Evolutionary conservation across 2,329 filamentous ascomycete species (phyloP).

Genomic region (Microcera coccophila): DNA sequence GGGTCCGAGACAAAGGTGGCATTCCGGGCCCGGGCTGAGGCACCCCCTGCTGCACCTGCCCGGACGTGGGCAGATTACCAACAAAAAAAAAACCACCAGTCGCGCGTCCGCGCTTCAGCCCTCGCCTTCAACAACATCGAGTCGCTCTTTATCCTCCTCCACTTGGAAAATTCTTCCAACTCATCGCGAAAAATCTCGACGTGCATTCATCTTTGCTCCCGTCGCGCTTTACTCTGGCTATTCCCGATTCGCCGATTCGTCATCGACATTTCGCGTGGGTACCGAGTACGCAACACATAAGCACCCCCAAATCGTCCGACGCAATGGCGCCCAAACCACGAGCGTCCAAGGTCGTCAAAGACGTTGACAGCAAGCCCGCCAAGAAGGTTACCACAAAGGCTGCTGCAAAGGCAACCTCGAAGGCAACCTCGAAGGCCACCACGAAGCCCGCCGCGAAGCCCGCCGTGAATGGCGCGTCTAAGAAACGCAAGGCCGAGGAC

Average conservation of each 20-base stretch:
- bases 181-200: background rate
- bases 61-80: slow-evolving; percentile 13
- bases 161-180: background rate
- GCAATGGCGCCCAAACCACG: slow-evolving; percentile 33
- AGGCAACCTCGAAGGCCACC: slow-evolving; percentile 23
- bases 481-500: slow-evolving; percentile 27
- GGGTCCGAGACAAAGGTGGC: too few species aligned
- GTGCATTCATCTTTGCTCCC: background rate
- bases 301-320: slow-evolving; percentile 9
- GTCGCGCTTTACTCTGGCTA: background rate
- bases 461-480: slow-evolving; percentile 21
- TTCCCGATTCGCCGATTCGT: background rate
- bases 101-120: slow-evolving; percentile 9
- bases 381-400: slow-evolving; percentile 28
- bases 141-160: background rate
- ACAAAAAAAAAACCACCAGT: slow-evolving; percentile 9
- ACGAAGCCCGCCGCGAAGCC: slow-evolving; percentile 17
- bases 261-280: background rate
- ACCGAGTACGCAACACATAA: too few species aligned
- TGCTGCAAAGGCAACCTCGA: slow-evolving; percentile 16
- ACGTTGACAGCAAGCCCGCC: too few species aligned
- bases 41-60: slow-evolving; percentile 2
- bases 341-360: too few species aligned
- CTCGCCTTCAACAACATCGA: slow-evolving; percentile 12
- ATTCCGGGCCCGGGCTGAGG: slow-evolving; percentile 1